Evolutionary conservation across 257 asterid genomes (phyloP), one percentile per base, ranked within the genome.

Genomic region (Lavandula angustifolia): DNA sequence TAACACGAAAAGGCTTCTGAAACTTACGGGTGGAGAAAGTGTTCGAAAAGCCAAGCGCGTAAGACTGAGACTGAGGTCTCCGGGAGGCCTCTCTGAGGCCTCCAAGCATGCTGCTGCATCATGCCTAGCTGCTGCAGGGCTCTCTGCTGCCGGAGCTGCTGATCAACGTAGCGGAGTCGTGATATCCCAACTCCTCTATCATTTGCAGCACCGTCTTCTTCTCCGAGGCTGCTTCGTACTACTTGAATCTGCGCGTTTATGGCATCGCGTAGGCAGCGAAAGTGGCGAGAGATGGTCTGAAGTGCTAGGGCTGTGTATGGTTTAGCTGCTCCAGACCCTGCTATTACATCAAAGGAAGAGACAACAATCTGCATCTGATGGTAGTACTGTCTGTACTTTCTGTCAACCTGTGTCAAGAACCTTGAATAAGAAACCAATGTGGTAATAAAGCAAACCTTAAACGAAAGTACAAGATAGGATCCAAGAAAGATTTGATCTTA

Each of bases 1-100:
- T 31, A 14, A 6, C 5, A 22, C 29, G n/a, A 27, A 5, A 44
- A 8, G 13, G 34, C 3, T 44, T 11, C 18, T 22, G 43, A 43
- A 47, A 69, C 84, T 72, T 70, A 91, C 95, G 98, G 98, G 64
- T 91, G 89, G 70, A 91, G 95, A 55, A 88, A 88, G 76, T 91
- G 98, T 75, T 91, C 96, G 40, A 91, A 91, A 56, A 91, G 95
- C 98, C 98, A 91, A 79, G 98, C 94, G 38, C 96, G 74, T 47
- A 91, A 62, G 48, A 91, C 68, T 0, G 95, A 78, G 67, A 91
- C 96, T 29, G 96, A 89, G 46, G 76, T 77, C 72, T 88, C 95
- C 0, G 96, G 98, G 3, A 88, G 83, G 7, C 96, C 98, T 74
- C 98, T 81, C 74, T 91, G 98, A 0, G 96, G 96, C 73, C 98